A percentile compares a stretch with the other conserved stretches of the same genome.
Conservation (phyloP, 306 rosid genomes). For the Fragaria ananassa region DNA sequence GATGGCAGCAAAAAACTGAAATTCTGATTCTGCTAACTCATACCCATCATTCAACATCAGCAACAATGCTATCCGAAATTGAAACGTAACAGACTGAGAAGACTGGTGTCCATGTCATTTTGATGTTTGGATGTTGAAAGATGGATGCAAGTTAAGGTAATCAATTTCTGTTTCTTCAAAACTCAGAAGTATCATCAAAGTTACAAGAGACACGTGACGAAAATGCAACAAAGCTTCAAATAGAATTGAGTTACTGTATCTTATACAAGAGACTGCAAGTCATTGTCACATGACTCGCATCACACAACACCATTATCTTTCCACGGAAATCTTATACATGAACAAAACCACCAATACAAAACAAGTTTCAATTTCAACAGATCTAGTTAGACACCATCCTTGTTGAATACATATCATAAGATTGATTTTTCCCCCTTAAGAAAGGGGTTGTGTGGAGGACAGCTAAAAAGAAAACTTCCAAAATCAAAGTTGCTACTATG, state of each 20-base stretch:
- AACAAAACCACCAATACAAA: background rate
- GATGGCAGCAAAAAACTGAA: background rate
- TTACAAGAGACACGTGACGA: background rate
- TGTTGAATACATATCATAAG: background rate
- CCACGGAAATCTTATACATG: background rate
- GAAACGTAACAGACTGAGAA: background rate
- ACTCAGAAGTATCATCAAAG: background rate
- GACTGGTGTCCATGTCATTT: background rate
- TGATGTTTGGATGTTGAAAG: slow-evolving; percentile 4
- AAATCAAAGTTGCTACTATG: background rate
- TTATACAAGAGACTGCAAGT: background rate
- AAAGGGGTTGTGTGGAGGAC: background rate
- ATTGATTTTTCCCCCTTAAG: background rate
- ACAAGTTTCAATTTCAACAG: background rate
- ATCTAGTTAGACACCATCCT: background rate
- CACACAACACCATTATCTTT: background rate
- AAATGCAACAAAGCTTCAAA: background rate
- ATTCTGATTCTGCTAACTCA: background rate
- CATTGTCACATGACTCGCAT: background rate
- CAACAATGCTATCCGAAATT: background rate
- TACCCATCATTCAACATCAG: background rate
- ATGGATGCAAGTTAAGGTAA: background rate
- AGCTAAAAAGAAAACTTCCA: background rate
- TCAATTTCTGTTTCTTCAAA: background rate
- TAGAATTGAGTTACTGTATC: background rate